Conservation (phyloP, 371 early-diverging fungal genomes). For the Rhizomucor pusillus region DNA sequence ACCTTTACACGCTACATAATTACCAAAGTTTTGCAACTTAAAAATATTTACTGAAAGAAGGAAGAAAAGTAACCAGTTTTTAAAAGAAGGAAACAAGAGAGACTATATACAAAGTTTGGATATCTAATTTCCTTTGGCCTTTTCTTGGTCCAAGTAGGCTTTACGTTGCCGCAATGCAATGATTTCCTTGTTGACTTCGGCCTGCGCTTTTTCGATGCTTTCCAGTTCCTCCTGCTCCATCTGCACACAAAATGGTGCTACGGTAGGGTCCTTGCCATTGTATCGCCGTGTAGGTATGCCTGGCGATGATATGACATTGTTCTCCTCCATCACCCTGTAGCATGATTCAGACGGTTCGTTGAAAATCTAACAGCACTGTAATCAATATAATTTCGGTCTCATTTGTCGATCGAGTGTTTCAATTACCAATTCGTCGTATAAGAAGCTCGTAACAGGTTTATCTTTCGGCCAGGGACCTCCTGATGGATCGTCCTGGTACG, state of each 20-base stretch:
- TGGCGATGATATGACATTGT: conserved; percentile 39
- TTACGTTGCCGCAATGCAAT: conserved; percentile 53
- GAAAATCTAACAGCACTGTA: conserved; percentile 59
- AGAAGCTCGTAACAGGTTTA: conserved; percentile 72
- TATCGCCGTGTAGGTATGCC: conserved; percentile 34
- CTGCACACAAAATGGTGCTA: conserved; percentile 54
- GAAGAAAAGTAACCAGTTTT: too few relatives aligned
- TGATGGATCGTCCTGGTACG: conserved; percentile 67
- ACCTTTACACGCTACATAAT: conserved; percentile 1
- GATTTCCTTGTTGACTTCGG: conserved; percentile 61
- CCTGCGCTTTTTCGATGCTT: conserved; percentile 56
- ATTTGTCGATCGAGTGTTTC: not conserved
- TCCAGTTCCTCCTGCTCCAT: conserved; percentile 66
- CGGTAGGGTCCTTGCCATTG: conserved; percentile 25
- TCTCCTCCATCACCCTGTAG: conserved; percentile 62
- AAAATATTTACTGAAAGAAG: too few relatives aligned
- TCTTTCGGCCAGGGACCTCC: conserved; percentile 71
- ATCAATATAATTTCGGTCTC: not conserved
- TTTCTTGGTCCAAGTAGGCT: conserved; percentile 46
- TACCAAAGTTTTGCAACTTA: too few relatives aligned
- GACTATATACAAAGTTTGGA: not conserved
- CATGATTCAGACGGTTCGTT: conserved; percentile 87
- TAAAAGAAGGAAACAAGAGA: too few relatives aligned
- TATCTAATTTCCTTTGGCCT: conserved; percentile 1
- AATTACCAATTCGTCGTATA: conserved; percentile 78